Conservation (phyloP, 2,329 filamentous ascomycete genomes). For the Aspergillus felis region DNA sequence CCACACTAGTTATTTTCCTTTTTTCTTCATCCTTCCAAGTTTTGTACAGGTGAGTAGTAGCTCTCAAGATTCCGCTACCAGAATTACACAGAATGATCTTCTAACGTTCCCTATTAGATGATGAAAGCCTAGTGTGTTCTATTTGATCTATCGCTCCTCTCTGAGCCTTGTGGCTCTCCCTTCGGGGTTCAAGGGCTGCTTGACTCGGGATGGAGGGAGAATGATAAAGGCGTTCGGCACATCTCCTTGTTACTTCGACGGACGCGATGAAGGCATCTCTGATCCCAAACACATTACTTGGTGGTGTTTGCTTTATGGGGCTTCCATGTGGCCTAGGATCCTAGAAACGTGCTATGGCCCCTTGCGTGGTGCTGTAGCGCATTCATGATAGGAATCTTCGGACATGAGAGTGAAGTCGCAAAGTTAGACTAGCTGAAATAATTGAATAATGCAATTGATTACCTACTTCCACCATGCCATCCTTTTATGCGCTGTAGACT, state of each 20-base stretch:
- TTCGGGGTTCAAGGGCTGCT: conserved; percentile 79
- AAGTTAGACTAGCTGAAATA: background rate
- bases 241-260: conserved; percentile 92
- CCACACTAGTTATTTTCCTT: conserved; percentile 42
- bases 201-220: conserved; percentile 62
- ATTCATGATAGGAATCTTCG: conserved; percentile 14
- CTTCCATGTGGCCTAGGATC: conserved; percentile 3
- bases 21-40: conserved; percentile 94
- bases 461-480: background rate
- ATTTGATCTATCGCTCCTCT: conserved; percentile 72
- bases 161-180: conserved; percentile 71
- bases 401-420: background rate
- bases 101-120: conserved; percentile 60
- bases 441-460: background rate
- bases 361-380: background rate
- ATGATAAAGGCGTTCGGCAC: conserved; percentile 99
- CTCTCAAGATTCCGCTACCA: conserved; percentile 19
- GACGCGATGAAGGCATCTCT: conserved; percentile 99
- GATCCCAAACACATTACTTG: conserved; percentile 58
- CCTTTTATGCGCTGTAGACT: background rate
- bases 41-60: conserved; percentile 80
- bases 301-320: conserved; percentile 30
- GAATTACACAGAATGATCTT: background rate
- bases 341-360: conserved; percentile 6
- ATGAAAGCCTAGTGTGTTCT: conserved; percentile 99